phyloP scores from a whole-genome alignment of 2,329 filamentous ascomycete genomes.

The Tothia fuscella region DNA sequence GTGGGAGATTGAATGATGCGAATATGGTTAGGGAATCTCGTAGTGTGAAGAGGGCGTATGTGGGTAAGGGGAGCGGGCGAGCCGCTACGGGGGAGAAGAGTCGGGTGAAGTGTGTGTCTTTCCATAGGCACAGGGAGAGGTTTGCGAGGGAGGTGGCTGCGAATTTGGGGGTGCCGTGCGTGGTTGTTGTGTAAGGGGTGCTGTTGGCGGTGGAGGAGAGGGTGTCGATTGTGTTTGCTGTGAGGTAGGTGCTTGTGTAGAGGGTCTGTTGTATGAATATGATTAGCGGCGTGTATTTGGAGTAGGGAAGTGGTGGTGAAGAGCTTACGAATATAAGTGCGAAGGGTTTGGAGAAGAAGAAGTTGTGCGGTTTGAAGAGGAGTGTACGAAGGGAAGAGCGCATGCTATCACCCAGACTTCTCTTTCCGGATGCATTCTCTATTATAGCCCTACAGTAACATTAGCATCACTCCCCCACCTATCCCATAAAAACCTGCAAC shows the following conservation, averaged over 20 bases:
- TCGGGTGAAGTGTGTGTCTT: conserved; percentile 73
- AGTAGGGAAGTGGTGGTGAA: conserved; percentile 7
- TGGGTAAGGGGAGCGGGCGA: conserved; percentile 50
- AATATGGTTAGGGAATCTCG: conserved; percentile 86
- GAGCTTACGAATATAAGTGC: conserved; percentile 47
- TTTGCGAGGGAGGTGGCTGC: conserved; percentile 69
- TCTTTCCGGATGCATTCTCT: conserved; percentile 65
- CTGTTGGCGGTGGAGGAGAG: conserved; percentile 47
- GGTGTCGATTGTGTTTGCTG: conserved; percentile 81
- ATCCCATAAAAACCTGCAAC: background rate
- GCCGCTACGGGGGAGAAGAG: conserved; percentile 57
- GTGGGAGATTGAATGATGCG: conserved; percentile 81
- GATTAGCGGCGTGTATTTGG: conserved; percentile 7
- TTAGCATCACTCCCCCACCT: background rate
- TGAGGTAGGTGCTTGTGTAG: conserved; percentile 82
- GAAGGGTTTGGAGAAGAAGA: conserved; percentile 55
- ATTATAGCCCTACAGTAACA: conserved; percentile 54
- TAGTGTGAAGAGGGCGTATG: conserved; percentile 66
- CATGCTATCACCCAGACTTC: conserved; percentile 47
- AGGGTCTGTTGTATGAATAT: conserved; percentile 42
- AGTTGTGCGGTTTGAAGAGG: conserved; percentile 45
- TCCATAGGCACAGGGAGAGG: conserved; percentile 76
- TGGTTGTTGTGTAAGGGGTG: conserved; percentile 43
- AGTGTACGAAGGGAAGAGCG: conserved; percentile 45
- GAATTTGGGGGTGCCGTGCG: conserved; percentile 70